Evolutionary conservation across 2,329 filamentous ascomycete species (phyloP).

Genomic region (Stemphylium beticola): DNA sequence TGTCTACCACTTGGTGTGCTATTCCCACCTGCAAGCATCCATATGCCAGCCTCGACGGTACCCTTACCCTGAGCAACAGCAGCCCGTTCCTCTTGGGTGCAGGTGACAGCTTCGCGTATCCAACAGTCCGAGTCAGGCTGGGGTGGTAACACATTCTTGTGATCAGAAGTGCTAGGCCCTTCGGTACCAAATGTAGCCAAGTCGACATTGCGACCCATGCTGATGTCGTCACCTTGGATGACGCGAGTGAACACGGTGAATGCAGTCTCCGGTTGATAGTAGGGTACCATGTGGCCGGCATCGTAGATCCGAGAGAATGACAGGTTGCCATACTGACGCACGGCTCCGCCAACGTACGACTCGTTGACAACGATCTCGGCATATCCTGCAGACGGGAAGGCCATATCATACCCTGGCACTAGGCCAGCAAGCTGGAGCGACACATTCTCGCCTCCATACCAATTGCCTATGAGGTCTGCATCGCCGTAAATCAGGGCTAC

Average conservation of each 20-base stretch:
- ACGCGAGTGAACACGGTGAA: conserved; percentile 61
- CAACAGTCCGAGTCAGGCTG: conserved; percentile 64
- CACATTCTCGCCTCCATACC: conserved; percentile 76
- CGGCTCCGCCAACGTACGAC: conserved; percentile 71
- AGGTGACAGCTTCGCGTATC: conserved; percentile 60
- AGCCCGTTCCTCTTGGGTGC: conserved; percentile 58
- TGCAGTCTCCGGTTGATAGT: conserved; percentile 52
- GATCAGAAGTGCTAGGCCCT: conserved; percentile 64
- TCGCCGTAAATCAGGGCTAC: conserved; percentile 76
- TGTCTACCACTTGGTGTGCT: not conserved
- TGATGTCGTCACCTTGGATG: conserved; percentile 56
- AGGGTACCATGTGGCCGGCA: conserved; percentile 59
- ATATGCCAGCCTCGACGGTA: conserved; percentile 29
- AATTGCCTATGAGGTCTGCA: conserved; percentile 63
- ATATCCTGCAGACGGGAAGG: conserved; percentile 72
- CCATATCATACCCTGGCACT: conserved; percentile 52
- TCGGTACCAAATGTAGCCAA: conserved; percentile 62
- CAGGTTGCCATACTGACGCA: conserved; percentile 75
- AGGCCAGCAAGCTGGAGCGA: conserved; percentile 61
- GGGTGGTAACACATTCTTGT: conserved; percentile 61
- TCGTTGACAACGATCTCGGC: conserved; percentile 72
- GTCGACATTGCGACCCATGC: conserved; percentile 58
- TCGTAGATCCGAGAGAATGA: conserved; percentile 60
- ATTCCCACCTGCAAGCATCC: conserved; percentile 16
- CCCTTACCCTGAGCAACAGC: conserved; percentile 58